Conservation (phyloP, 2,329 filamentous ascomycete genomes). For the Clonostachys sp. region DNA sequence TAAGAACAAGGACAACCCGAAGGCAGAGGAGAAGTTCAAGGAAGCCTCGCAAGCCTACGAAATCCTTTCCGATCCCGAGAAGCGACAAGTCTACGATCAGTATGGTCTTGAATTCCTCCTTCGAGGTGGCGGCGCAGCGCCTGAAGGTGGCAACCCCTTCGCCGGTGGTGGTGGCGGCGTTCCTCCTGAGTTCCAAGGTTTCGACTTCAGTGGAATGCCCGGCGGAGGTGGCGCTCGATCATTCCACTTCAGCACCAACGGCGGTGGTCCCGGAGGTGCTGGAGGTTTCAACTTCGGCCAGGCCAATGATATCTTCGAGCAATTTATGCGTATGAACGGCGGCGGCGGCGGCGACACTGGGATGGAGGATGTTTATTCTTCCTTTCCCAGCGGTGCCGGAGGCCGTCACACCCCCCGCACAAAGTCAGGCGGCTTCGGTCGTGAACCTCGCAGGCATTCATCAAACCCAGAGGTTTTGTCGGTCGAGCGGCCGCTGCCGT, state of each 20-base stretch:
- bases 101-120: conserved; percentile 92
- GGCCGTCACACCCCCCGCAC: conserved; percentile 32
- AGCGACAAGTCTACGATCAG: conserved; percentile 91
- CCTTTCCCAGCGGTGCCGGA: conserved; percentile 23
- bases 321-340: conserved; percentile 65
- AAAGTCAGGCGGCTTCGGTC: conserved; percentile 18
- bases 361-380: conserved; percentile 42
- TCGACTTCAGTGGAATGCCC: conserved; percentile 47
- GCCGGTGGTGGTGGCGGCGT: conserved; percentile 52
- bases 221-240: conserved; percentile 44
- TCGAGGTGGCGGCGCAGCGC: conserved; percentile 65
- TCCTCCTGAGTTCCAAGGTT: conserved; percentile 44
- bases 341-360: conserved; percentile 31
- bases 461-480: conserved; percentile 74
- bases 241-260: conserved; percentile 60
- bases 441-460: not conserved
- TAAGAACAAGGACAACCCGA: conserved; percentile 92
- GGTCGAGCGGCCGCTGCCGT: conserved; percentile 75
- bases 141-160: conserved; percentile 58
- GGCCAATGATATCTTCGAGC: conserved; percentile 77
- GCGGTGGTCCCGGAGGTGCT: conserved; percentile 44
- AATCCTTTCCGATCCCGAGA: conserved; percentile 94
- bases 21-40: conserved; percentile 92
- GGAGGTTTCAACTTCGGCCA: conserved; percentile 79
- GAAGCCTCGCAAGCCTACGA: conserved; percentile 97